These are phyloP conservation scores for Candida tibetensis DNA, from an alignment of 805 yeast genomes.

Conservation along the genomic window DNA sequence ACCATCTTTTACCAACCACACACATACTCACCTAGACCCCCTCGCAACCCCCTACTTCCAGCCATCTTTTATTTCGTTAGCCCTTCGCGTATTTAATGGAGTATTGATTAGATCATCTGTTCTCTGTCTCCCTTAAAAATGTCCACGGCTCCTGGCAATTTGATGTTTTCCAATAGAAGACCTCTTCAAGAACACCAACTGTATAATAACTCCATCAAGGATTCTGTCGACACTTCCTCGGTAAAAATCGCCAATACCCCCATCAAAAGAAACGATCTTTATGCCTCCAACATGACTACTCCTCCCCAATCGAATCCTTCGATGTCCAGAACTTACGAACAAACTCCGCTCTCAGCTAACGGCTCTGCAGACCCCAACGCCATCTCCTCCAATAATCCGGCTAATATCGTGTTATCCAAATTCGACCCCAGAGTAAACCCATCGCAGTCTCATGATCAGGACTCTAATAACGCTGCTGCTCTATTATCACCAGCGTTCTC, in stretches of 20 bases:
- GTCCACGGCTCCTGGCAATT: conserved; percentile 7
- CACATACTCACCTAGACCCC: too few species aligned
- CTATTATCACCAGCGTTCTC: conserved; percentile 44
- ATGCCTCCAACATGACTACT: conserved; percentile 29
- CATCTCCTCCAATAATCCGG: background rate
- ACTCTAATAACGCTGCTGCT: conserved; percentile 8
- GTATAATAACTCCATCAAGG: conserved; percentile 7
- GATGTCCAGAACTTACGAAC: conserved; percentile 4
- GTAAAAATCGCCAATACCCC: conserved; percentile 25
- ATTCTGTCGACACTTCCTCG: background rate
- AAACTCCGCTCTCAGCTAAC: background rate
- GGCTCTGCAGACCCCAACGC: background rate
- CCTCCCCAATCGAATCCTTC: conserved; percentile 32
- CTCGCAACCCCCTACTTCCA: too few species aligned
- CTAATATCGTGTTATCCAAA: background rate
- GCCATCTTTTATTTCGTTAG: too few species aligned
- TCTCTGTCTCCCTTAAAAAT: background rate
- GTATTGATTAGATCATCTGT: background rate
- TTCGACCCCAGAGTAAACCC: conserved; percentile 2
- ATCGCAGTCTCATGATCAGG: background rate
- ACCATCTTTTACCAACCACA: too few species aligned
- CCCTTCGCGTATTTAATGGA: too few species aligned
- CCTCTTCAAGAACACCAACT: conserved; percentile 12
- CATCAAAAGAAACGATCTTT: conserved; percentile 12
- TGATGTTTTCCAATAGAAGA: conserved; percentile 5